Conservation (phyloP, 164 flowering plant genomes). For the Magnolia changhungtana region DNA sequence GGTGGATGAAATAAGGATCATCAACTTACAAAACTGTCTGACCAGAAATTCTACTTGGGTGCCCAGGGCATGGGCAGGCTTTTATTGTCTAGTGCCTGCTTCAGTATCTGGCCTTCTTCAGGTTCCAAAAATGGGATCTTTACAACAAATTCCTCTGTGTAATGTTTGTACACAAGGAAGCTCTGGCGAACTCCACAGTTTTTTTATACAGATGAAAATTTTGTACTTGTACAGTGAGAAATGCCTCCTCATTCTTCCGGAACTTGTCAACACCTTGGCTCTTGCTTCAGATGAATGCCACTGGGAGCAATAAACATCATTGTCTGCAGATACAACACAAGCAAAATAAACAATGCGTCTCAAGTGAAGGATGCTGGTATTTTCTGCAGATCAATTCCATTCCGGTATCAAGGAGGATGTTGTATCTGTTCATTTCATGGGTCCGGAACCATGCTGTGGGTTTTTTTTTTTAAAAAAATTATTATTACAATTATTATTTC, state of each 20-base stretch:
- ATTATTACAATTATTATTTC: too few species aligned
- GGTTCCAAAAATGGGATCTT: slow-evolving; percentile 38
- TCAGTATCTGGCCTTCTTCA: slow-evolving; percentile 21
- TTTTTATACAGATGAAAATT: slow-evolving; percentile 31
- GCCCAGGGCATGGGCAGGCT: slow-evolving; percentile 3
- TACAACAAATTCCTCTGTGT: slow-evolving; percentile 22
- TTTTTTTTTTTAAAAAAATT: too few species aligned
- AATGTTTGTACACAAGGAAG: slow-evolving; percentile 22
- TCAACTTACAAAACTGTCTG: slow-evolving; percentile 13
- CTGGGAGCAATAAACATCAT: slow-evolving; percentile 23
- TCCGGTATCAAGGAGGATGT: background rate
- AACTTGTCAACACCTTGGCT: slow-evolving; percentile 46
- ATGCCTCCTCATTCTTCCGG: slow-evolving; percentile 2
- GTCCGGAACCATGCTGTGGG: too few species aligned
- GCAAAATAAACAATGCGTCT: background rate
- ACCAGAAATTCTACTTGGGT: slow-evolving; percentile 9
- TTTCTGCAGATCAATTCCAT: background rate
- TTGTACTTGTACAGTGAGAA: slow-evolving; percentile 29
- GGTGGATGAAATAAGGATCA: background rate
- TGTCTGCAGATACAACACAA: background rate
- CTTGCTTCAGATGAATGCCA: slow-evolving; percentile 51
- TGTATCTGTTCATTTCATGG: too few species aligned
- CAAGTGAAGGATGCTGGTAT: background rate
- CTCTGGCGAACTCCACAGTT: slow-evolving; percentile 23
- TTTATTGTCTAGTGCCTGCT: slow-evolving; percentile 24